phyloP scores from a whole-genome alignment of 306 rosid genomes.

The Rosa chinensis region DNA sequence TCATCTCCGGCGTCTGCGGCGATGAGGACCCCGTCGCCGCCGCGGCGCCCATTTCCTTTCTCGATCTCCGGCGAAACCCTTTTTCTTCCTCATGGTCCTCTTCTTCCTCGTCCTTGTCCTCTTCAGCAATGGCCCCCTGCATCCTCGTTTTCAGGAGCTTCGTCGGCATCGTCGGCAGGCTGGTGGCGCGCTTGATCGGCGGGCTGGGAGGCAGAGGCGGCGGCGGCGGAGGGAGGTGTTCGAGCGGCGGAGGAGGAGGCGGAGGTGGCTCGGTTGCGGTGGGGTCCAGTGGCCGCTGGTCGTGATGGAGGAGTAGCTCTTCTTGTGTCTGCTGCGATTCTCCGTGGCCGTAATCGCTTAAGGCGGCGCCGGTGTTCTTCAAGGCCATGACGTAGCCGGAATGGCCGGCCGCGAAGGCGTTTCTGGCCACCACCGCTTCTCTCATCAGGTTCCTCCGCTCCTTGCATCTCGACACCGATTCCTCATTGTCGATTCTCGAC shows the following conservation, averaged over 20 bases:
- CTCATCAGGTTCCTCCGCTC: slow-evolving; percentile 64
- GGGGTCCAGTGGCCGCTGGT: slow-evolving; percentile 27
- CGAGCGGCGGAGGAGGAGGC: slow-evolving; percentile 49
- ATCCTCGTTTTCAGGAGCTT: slow-evolving; percentile 28
- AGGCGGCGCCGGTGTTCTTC: slow-evolving; percentile 85
- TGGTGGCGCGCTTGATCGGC: slow-evolving; percentile 49
- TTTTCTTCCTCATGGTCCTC: slow-evolving; percentile 20
- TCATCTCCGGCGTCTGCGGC: slow-evolving; percentile 44
- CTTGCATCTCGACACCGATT: slow-evolving; percentile 76
- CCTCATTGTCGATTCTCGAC: slow-evolving; percentile 84
- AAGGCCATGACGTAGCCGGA: slow-evolving; percentile 67
- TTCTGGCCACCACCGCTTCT: slow-evolving; percentile 72
- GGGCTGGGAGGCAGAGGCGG: slow-evolving; percentile 76
- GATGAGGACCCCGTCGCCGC: slow-evolving; percentile 19
- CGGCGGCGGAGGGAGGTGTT: slow-evolving; percentile 59
- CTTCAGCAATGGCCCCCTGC: slow-evolving; percentile 50
- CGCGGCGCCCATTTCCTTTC: slow-evolving; percentile 22
- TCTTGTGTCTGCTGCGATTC: slow-evolving; percentile 46
- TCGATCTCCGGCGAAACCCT: slow-evolving; percentile 24
- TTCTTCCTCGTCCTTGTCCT: slow-evolving; percentile 33
- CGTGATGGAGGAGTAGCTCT: slow-evolving; percentile 25
- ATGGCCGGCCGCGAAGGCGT: slow-evolving; percentile 82
- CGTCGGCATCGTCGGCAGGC: slow-evolving; percentile 39
- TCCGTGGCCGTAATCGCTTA: slow-evolving; percentile 76
- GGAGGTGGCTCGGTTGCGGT: slow-evolving; percentile 47